phyloP scores from a whole-genome alignment of 108 stramenopile genomes.

The Cyclotella sp. region DNA sequence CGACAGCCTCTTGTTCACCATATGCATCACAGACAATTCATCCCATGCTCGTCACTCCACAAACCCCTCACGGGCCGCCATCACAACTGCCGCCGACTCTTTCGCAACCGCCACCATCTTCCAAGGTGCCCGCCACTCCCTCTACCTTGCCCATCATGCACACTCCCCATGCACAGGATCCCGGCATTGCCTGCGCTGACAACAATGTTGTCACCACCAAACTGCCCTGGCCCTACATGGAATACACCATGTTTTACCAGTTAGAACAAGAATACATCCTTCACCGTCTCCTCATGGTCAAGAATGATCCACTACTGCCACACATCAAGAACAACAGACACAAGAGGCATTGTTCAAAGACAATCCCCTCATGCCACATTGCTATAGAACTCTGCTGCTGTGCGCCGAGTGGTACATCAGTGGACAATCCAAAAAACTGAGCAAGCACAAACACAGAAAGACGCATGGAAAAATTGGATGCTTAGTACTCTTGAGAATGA shows the following conservation, averaged over 20 bases:
- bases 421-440: slow-evolving; percentile 42
- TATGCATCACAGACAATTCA: not conserved
- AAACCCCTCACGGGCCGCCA: not conserved
- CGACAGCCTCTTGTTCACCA: not conserved
- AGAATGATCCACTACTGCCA: slow-evolving; percentile 9
- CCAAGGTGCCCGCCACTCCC: too few species aligned
- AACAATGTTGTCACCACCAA: slow-evolving; percentile 35
- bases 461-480: slow-evolving; percentile 84
- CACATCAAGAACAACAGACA: too few species aligned
- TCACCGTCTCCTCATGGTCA: slow-evolving; percentile 26
- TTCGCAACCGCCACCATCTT: not conserved
- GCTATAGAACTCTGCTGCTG: slow-evolving; percentile 42
- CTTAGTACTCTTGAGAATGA: slow-evolving; percentile 67
- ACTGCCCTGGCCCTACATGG: slow-evolving; percentile 52
- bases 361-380: slow-evolving; percentile 49
- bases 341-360: too few species aligned
- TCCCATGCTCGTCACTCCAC: not conserved
- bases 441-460: slow-evolving; percentile 65
- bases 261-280: too few species aligned
- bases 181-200: too few species aligned
- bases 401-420: slow-evolving; percentile 50
- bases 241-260: too few species aligned
- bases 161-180: not conserved
- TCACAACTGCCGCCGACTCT: not conserved
- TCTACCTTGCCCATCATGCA: not conserved